phyloP scores from a whole-genome alignment of 2,329 filamentous ascomycete genomes.

The Nannizziopsis arthrosporioides region DNA sequence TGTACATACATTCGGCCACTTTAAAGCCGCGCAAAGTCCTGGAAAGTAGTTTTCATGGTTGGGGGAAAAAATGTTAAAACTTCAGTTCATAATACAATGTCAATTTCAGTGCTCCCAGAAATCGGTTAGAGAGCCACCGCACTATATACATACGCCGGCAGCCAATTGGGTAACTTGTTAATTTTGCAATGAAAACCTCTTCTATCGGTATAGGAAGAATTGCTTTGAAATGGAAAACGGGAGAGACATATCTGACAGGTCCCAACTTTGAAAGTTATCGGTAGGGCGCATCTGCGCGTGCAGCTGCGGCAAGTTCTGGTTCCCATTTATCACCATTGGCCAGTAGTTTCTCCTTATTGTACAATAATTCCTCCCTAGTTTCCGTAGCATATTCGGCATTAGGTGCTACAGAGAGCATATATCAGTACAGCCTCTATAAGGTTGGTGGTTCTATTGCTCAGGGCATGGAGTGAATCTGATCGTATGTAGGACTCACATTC shows the following conservation, averaged over 20 bases:
- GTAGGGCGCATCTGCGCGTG: slow-evolving; percentile 87
- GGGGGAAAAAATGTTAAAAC: neutral
- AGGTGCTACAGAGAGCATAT: slow-evolving; percentile 37
- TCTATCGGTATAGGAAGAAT: slow-evolving; percentile 1
- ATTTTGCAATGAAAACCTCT: neutral
- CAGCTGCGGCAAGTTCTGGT: slow-evolving; percentile 83
- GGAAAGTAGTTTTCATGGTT: neutral
- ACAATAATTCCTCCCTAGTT: slow-evolving; percentile 82
- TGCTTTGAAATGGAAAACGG: neutral
- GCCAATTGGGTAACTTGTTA: neutral
- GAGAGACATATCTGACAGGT: neutral
- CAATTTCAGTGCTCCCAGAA: neutral
- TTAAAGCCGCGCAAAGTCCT: neutral
- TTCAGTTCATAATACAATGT: neutral
- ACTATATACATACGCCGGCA: slow-evolving; percentile 9
- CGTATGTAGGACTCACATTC: slow-evolving; percentile 45
- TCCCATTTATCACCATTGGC: slow-evolving; percentile 95
- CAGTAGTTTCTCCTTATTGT: slow-evolving; percentile 94
- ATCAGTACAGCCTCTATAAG: neutral
- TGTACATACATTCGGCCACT: slow-evolving; percentile 3
- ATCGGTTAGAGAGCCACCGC: neutral
- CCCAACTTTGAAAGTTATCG: slow-evolving; percentile 43
- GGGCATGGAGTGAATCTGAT: neutral
- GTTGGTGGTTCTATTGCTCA: neutral
- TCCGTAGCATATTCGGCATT: slow-evolving; percentile 66